Base-by-base conservation (phyloP, 2,329 filamentous ascomycete genomes). In the Trichoderma asperellum region DNA sequence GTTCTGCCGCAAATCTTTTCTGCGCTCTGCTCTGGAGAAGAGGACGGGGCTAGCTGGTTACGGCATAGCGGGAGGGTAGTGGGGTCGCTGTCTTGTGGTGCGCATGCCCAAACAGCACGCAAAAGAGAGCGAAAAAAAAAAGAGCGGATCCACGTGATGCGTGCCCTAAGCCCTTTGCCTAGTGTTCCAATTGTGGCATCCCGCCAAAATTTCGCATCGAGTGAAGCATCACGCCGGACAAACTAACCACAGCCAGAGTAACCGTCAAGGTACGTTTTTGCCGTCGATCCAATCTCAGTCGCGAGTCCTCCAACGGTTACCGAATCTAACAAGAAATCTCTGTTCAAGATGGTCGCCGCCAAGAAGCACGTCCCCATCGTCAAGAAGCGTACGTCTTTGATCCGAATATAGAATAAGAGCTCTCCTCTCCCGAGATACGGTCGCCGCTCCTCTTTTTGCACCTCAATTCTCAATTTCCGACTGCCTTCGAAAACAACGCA, bases 361-460 rank as follows among this genome's bases (percentile, higher is more conserved):
- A 97, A 96, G 92, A 96, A 97, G 89, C 96, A 98, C 87, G 90
- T 98, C 83, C 91, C 94, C 81, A 99, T 99, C 89, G 93, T 99
- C 83, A 99, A 99, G 93, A 99, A 99, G 94, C 94, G 94, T 97
- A 95, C 82, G 93, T 94, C 80, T 76, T 64, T 58, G 14, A 16
- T 35, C 35, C 57, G 34, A 67, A 27, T 29, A 14, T 29, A 14
- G 55, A 66, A 47, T 34, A 53, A 52, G 37, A 70, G 40, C 7
- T 32, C 16, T 34, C 59, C 40, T 43, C 40, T 40, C 16, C 16
- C 52, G 60, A 69, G 53, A 64, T 64, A 59, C 34, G 40, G 58
- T 40, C 57, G 35, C 56, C 40, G 16, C 55, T 32, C 24, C 32
- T 21, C 4, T n/a, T 37, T 69, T 24, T 52, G 49, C 61, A 24